A percentile compares a stretch with the other conserved stretches of the same genome.
Conservation (phyloP, 768 basidiomycete species). For the Pisolithus tinctorius region DNA sequence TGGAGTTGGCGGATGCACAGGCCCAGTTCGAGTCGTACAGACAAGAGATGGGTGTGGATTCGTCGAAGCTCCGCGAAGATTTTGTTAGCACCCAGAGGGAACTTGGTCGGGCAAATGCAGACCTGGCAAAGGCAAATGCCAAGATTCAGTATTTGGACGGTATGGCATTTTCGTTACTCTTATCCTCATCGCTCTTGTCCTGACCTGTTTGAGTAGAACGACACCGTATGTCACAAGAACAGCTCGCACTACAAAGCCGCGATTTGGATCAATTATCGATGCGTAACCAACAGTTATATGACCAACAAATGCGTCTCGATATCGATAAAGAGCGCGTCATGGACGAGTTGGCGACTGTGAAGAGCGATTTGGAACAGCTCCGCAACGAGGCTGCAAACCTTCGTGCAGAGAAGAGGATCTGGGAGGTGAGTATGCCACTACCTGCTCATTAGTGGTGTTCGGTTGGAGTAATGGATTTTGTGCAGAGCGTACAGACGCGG, state of each 20-base stretch:
- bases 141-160: slow-evolving; percentile 75
- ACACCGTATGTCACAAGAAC: slow-evolving; percentile 64
- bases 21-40: slow-evolving; percentile 76
- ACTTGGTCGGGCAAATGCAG: slow-evolving; percentile 53
- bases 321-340: slow-evolving; percentile 65
- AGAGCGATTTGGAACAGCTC: slow-evolving; percentile 62
- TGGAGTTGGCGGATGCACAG: slow-evolving; percentile 68
- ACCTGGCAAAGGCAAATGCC: slow-evolving; percentile 78
- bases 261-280: slow-evolving; percentile 62
- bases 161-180: slow-evolving; percentile 24
- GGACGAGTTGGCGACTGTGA: slow-evolving; percentile 57
- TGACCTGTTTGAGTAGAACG: slow-evolving; percentile 42
- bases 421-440: slow-evolving; percentile 57
- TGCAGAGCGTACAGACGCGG: slow-evolving; percentile 69
- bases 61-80: slow-evolving; percentile 67
- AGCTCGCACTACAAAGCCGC: slow-evolving; percentile 50
- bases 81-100: slow-evolving; percentile 59
- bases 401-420: slow-evolving; percentile 88
- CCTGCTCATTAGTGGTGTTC: neutral
- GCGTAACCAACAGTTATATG: slow-evolving; percentile 66
- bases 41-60: slow-evolving; percentile 75
- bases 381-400: slow-evolving; percentile 84
- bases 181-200: neutral
- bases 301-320: slow-evolving; percentile 68
- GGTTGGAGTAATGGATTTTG: slow-evolving; percentile 1